Percentiles rank a stretch among this genome's conserved stretches.
These are phyloP conservation scores for Myriangium duriaei DNA, from an alignment of 2,329 filamentous ascomycete genomes.

Conservation along the genomic window DNA sequence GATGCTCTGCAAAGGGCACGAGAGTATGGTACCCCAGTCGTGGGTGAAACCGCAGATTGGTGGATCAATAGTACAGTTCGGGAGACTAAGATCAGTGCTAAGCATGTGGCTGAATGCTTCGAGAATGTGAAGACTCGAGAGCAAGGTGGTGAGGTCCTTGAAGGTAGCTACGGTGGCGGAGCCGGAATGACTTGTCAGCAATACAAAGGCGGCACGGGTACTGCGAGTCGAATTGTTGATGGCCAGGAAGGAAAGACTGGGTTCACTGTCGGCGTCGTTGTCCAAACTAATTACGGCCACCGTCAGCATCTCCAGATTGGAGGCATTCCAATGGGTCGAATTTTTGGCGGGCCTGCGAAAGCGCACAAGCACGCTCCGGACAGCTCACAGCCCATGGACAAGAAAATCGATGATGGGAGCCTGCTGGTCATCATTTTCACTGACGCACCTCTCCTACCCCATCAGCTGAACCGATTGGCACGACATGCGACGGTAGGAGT, in stretches of 20 bases:
- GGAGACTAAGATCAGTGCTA: constrained; percentile 21
- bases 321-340: constrained; percentile 48
- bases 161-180: constrained; percentile 55
- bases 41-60: constrained; percentile 18
- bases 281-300: constrained; percentile 54
- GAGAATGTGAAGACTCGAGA: constrained; percentile 52
- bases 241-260: constrained; percentile 25
- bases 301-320: constrained; percentile 44
- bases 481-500: constrained; percentile 51
- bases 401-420: constrained; percentile 45
- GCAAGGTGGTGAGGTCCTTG: constrained; percentile 48
- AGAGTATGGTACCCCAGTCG: constrained; percentile 16
- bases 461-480: constrained; percentile 45
- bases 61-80: constrained; percentile 13
- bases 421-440: constrained; percentile 50
- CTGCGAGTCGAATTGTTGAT: constrained; percentile 44
- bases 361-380: neutral
- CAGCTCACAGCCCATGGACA: constrained; percentile 21
- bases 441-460: constrained; percentile 46
- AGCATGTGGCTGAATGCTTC: constrained; percentile 49
- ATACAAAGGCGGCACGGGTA: constrained; percentile 56
- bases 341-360: constrained; percentile 27
- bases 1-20: constrained; percentile 10
- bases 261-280: constrained; percentile 50
- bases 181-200: constrained; percentile 55